phyloP scores from a whole-genome alignment of 352 stramenopile species.

The Globisporangium acanthophoron region DNA sequence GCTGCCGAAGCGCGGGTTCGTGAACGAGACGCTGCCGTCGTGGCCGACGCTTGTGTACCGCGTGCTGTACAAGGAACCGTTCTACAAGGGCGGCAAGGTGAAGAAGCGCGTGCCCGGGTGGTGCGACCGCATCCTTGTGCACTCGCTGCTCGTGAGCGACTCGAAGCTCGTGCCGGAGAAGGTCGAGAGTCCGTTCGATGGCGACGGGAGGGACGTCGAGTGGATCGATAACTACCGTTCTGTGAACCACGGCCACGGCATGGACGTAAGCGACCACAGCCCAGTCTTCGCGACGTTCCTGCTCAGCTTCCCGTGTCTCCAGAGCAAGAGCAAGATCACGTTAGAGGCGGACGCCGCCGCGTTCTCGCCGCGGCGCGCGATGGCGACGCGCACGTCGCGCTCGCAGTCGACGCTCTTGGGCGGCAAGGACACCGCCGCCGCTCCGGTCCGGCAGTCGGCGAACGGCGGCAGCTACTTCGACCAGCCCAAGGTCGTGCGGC shows the following conservation, averaged over 20 bases:
- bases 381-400: constrained; percentile 29
- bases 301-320: constrained; percentile 54
- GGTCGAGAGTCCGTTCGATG: constrained; percentile 46
- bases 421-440: constrained; percentile 19
- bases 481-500: constrained; percentile 60
- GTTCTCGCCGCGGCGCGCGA: not conserved
- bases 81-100: constrained; percentile 88
- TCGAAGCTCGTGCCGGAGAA: constrained; percentile 79
- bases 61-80: constrained; percentile 84
- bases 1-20: constrained; percentile 57
- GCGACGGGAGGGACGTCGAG: not conserved
- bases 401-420: constrained; percentile 40
- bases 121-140: constrained; percentile 84
- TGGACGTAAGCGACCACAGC: constrained; percentile 83
- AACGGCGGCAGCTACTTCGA: constrained; percentile 71
- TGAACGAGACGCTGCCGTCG: constrained; percentile 54
- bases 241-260: constrained; percentile 74
- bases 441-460: constrained; percentile 1
- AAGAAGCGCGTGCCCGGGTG: constrained; percentile 86
- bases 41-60: constrained; percentile 79
- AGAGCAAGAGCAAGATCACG: constrained; percentile 10
- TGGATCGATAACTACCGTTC: constrained; percentile 80
- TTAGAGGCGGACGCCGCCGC: not conserved
- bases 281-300: constrained; percentile 75
- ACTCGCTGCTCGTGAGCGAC: constrained; percentile 74